Percentiles rank a stretch among this genome's conserved stretches.
These are phyloP conservation scores for Sanghuangporus sanghuang DNA, from an alignment of 1,284 basidiomycete genomes.

Conservation along the genomic window DNA sequence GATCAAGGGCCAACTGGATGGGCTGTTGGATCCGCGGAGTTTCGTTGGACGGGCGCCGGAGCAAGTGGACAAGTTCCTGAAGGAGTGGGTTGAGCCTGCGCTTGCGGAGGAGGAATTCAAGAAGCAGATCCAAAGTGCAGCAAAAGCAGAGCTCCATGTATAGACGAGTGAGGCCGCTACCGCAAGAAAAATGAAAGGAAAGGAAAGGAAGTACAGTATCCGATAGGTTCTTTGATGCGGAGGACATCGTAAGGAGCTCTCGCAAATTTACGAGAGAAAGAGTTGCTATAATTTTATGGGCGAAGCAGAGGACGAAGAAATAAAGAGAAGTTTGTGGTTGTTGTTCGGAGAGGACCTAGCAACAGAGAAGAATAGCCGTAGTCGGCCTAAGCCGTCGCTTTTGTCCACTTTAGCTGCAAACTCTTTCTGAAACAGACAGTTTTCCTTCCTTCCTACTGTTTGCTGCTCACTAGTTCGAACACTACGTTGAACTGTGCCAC, in stretches of 20 bases:
- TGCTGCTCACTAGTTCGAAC: background rate
- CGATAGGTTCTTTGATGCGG: background rate
- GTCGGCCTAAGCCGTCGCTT: background rate
- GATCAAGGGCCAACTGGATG: conserved; percentile 63
- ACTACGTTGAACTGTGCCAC: background rate
- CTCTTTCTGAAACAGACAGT: no score
- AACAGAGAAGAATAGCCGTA: conserved; percentile 1
- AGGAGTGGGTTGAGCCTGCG: conserved; percentile 88
- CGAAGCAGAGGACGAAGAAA: background rate
- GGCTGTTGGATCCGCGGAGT: conserved; percentile 72
- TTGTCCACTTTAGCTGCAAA: background rate
- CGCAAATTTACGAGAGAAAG: background rate
- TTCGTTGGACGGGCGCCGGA: conserved; percentile 91
- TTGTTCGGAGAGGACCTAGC: background rate
- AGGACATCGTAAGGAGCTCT: background rate
- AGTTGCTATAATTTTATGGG: background rate
- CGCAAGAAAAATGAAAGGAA: background rate
- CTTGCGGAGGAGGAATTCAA: conserved; percentile 63
- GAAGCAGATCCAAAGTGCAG: conserved; percentile 42
- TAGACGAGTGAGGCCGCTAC: conserved; percentile 2
- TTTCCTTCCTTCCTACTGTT: background rate
- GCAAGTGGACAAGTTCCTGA: conserved; percentile 87
- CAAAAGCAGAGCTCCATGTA: conserved; percentile 24
- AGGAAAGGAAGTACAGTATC: background rate
- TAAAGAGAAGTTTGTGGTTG: background rate